Evolutionary conservation across 768 basidiomycete species (phyloP), one percentile per base, ranked within the genome.

Genomic region (Podaxis sp.): DNA sequence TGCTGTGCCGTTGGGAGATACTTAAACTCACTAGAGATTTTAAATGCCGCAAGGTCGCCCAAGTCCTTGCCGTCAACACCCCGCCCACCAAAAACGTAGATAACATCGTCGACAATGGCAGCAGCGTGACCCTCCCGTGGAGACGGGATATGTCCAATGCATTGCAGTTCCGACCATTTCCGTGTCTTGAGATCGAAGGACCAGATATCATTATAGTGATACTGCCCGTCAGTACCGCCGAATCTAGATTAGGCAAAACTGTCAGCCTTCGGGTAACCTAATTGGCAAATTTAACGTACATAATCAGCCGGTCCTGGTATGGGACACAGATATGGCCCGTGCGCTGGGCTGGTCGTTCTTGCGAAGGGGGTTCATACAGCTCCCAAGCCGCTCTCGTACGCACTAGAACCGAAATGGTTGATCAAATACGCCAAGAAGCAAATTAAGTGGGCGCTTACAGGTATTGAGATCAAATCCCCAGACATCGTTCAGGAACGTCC

Each of bases 201-300:
- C 97, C 97, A 99, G 5, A 95, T 98, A 71, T 99, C 97, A 72
- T 98, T 99, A 76, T 99, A 99, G 71, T 98, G 97, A 74, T 90
- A 98, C 70, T 89, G 87, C n/a, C 95, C 95, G 70, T 99, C 97
- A 11, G 97, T 99, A 50, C 97, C 97, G 35, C 97, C 97, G 66
- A 99, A 98, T 53, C 92, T 95, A 63, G 63, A 59, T 55, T 16
- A 67, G 64, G 62, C 7, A 50, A 38, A 18, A 16, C 28, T 35
- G 47, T 68, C 46, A 62, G 16, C 62, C 62, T 61, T 38, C 13
- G 58, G 55, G 11, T 28, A 50, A 48, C 14, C 42, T 18, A 14
- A n/a, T 62, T 64, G 55, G 56, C 55, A 68, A 57, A 32, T 18
- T 35, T 44, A 50, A 79, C 89, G 55, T 74, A 93, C 89, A 97